Conservation (phyloP, 2,329 filamentous ascomycete genomes). For the Myriosclerotinia duriaeana region DNA sequence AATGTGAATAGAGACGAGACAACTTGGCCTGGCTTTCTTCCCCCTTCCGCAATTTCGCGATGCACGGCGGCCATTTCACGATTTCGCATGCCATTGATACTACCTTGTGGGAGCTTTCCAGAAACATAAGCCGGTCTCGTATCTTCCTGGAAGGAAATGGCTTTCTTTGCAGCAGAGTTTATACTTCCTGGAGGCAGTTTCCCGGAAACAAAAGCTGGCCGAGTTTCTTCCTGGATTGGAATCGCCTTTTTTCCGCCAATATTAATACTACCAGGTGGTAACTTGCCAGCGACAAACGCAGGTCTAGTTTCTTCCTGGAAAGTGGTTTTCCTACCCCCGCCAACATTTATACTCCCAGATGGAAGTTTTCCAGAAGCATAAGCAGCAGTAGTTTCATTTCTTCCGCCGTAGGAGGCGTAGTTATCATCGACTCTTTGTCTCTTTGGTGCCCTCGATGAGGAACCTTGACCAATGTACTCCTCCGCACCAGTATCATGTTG, state of each 20-base stretch:
- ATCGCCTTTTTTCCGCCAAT: constrained; percentile 30
- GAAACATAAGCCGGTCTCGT: constrained; percentile 37
- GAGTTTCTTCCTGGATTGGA: constrained; percentile 27
- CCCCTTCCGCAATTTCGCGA: constrained; percentile 39
- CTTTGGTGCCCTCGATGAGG: constrained; percentile 43
- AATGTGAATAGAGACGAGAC: constrained; percentile 91
- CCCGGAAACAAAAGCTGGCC: constrained; percentile 37
- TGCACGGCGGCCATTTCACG: constrained; percentile 26
- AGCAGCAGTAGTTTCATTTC: constrained; percentile 29
- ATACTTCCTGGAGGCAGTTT: constrained; percentile 43
- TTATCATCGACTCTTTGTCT: constrained; percentile 46
- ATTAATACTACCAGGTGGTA: constrained; percentile 41
- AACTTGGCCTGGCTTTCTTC: constrained; percentile 57
- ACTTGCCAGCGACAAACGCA: constrained; percentile 40
- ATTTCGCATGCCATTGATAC: constrained; percentile 37
- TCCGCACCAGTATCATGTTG: constrained; percentile 33
- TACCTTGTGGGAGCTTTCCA: constrained; percentile 33
- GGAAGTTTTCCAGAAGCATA: constrained; percentile 44
- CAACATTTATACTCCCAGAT: constrained; percentile 39
- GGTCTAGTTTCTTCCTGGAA: constrained; percentile 26
- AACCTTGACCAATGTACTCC: constrained; percentile 39
- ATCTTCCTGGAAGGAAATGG: constrained; percentile 30
- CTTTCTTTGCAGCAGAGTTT: constrained; percentile 34
- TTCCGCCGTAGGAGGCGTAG: constrained; percentile 22
- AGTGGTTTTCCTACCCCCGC: constrained; percentile 24